phyloP scores from a whole-genome alignment of 1,139 yeast species.

The Saccharomyces hybrid region DNA sequence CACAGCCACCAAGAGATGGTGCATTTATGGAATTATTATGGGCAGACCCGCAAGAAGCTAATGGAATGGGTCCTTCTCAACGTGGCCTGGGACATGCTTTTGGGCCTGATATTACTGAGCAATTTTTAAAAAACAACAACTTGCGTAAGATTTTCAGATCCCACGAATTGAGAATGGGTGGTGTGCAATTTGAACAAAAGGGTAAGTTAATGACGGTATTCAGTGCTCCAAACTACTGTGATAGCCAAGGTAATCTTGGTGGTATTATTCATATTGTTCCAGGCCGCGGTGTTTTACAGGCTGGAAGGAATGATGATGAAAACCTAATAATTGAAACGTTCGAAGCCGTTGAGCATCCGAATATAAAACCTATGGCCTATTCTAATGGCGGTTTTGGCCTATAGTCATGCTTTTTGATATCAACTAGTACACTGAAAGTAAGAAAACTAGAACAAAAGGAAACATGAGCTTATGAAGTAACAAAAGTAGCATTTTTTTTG shows the following conservation, averaged over 20 bases:
- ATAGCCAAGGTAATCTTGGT: conserved; percentile 81
- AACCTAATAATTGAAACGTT: conserved; percentile 52
- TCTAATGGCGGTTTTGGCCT: conserved; percentile 45
- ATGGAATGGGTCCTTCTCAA: conserved; percentile 82
- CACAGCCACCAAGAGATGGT: conserved; percentile 88
- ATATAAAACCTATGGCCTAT: conserved; percentile 92
- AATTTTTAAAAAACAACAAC: conserved; percentile 64
- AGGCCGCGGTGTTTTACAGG: conserved; percentile 24
- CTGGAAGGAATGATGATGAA: conserved; percentile 43
- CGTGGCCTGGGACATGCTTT: conserved; percentile 95
- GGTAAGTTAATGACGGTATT: conserved; percentile 85
- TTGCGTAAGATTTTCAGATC: conserved; percentile 81
- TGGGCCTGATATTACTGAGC: conserved; percentile 88
- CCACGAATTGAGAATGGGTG: conserved; percentile 91
- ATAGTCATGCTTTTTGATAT: conserved; percentile 6
- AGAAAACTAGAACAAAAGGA: not conserved
- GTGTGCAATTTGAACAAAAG: conserved; percentile 81
- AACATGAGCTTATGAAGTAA: not conserved
- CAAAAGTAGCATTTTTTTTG: not conserved
- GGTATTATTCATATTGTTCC: conserved; percentile 64
- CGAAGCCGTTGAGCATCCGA: conserved; percentile 84
- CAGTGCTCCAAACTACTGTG: no score
- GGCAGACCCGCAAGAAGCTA: conserved; percentile 86
- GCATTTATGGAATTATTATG: conserved; percentile 93
- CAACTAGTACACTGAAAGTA: not conserved